phyloP scores from a whole-genome alignment of 1,139 yeast species.

The Casaregolazyma suthepensis region DNA sequence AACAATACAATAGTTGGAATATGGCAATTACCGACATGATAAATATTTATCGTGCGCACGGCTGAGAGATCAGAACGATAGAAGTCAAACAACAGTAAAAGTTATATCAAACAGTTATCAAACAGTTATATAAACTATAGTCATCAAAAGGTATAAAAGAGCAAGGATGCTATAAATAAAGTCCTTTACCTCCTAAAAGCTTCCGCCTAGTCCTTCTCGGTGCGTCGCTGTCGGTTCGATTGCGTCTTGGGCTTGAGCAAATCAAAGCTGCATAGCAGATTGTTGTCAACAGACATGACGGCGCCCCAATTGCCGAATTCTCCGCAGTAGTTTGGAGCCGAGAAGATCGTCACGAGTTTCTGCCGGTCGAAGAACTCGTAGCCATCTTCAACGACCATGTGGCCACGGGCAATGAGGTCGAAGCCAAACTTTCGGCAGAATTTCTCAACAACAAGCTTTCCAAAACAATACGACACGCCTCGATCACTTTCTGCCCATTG shows the following conservation, averaged over 20 bases:
- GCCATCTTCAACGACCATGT: conserved; percentile 93
- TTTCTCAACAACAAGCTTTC: conserved; percentile 63
- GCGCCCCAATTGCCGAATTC: conserved; percentile 91
- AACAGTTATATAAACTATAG: background rate
- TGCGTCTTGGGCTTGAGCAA: conserved; percentile 53
- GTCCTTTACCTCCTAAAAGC: background rate
- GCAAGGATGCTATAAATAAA: background rate
- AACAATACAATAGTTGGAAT: background rate
- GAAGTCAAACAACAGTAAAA: background rate
- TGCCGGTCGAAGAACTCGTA: conserved; percentile 78
- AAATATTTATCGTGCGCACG: background rate
- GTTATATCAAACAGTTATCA: background rate
- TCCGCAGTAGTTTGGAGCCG: conserved; percentile 90
- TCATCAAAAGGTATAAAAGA: background rate
- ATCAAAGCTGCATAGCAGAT: conserved; percentile 76
- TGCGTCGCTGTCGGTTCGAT: background rate
- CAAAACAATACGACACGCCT: conserved; percentile 81
- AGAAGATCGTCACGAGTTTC: conserved; percentile 72
- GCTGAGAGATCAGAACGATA: background rate
- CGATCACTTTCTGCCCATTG: conserved; percentile 83
- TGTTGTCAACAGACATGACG: conserved; percentile 75
- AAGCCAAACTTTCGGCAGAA: conserved; percentile 66
- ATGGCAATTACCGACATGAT: background rate
- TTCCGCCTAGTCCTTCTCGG: background rate
- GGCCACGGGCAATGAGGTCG: conserved; percentile 79